These are phyloP conservation scores for Lichtheimia hyalospora DNA, from an alignment of 371 early-diverging fungal species.

Conservation along the genomic window DNA sequence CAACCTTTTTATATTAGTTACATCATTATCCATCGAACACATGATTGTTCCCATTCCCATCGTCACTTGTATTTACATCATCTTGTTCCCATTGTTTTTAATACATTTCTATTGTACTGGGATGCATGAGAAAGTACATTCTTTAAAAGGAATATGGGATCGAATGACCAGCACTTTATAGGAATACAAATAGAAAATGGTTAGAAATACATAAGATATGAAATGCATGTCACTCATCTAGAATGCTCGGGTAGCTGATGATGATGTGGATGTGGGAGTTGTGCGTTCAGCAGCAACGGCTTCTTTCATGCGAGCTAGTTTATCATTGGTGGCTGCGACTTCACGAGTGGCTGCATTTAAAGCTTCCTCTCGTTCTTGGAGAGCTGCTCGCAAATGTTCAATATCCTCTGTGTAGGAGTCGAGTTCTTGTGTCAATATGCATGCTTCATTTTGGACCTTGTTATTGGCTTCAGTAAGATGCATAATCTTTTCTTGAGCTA, in stretches of 20 bases:
- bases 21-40: not conserved
- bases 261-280: conserved; percentile 1
- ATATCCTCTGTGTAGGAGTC: conserved; percentile 53
- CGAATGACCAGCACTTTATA: no score
- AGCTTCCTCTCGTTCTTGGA: conserved; percentile 52
- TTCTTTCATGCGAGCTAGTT: conserved; percentile 57
- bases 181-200: no score
- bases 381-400: conserved; percentile 34
- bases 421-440: conserved; percentile 46
- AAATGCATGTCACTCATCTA: not conserved
- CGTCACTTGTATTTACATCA: no score
- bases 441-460: conserved; percentile 53
- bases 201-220: no score
- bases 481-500: conserved; percentile 53
- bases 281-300: conserved; percentile 56
- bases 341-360: conserved; percentile 44
- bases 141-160: no score
- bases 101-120: no score
- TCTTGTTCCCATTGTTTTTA: no score
- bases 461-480: conserved; percentile 56
- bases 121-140: no score
- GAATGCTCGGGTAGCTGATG: not conserved
- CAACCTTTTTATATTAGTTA: not conserved
- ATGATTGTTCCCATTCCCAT: no score
- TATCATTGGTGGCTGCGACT: conserved; percentile 56